A percentile compares a stretch with the other conserved stretches of the same genome.
phyloP scores from a whole-genome alignment of 2,329 filamentous ascomycete species.

The Neonectria ditissima region DNA sequence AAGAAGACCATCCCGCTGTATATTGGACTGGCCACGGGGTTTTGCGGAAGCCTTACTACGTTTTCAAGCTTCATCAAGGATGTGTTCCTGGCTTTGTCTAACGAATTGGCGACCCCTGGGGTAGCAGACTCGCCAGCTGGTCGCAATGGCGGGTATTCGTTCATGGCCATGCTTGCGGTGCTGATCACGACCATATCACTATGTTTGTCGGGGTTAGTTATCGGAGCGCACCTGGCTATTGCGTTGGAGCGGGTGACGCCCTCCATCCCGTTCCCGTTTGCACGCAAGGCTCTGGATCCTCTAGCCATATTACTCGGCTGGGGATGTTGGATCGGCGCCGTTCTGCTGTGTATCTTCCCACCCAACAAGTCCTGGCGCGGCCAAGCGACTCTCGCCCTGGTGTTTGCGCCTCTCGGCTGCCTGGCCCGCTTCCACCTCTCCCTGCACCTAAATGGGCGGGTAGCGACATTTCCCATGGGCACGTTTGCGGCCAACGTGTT shows the following conservation, averaged over 20 bases:
- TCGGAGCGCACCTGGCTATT: slow-evolving; percentile 81
- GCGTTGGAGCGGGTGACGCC: slow-evolving; percentile 69
- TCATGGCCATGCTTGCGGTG: slow-evolving; percentile 83
- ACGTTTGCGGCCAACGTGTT: slow-evolving; percentile 86
- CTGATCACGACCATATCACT: slow-evolving; percentile 78
- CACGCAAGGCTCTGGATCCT: slow-evolving; percentile 73
- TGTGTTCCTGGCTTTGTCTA: slow-evolving; percentile 81
- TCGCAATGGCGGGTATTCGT: slow-evolving; percentile 81
- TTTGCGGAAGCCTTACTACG: slow-evolving; percentile 90
- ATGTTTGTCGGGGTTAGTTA: slow-evolving; percentile 74
- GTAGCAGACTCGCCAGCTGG: slow-evolving; percentile 51
- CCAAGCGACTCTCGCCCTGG: slow-evolving; percentile 77
- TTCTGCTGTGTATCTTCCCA: slow-evolving; percentile 78
- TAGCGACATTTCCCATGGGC: slow-evolving; percentile 80
- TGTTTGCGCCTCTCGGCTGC: slow-evolving; percentile 86
- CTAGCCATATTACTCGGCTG: slow-evolving; percentile 72
- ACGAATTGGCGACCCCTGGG: slow-evolving; percentile 67
- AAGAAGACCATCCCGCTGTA: slow-evolving; percentile 93
- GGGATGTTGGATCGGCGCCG: slow-evolving; percentile 82
- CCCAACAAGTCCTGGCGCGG: slow-evolving; percentile 82
- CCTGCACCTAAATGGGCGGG: slow-evolving; percentile 74
- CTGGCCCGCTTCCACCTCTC: slow-evolving; percentile 80
- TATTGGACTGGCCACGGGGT: slow-evolving; percentile 86
- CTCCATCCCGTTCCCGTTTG: slow-evolving; percentile 67
- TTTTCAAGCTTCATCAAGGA: slow-evolving; percentile 90